A percentile compares a stretch with the other conserved stretches of the same genome.
phyloP scores from a whole-genome alignment of 352 stramenopile genomes.

The Pythium sp. region DNA sequence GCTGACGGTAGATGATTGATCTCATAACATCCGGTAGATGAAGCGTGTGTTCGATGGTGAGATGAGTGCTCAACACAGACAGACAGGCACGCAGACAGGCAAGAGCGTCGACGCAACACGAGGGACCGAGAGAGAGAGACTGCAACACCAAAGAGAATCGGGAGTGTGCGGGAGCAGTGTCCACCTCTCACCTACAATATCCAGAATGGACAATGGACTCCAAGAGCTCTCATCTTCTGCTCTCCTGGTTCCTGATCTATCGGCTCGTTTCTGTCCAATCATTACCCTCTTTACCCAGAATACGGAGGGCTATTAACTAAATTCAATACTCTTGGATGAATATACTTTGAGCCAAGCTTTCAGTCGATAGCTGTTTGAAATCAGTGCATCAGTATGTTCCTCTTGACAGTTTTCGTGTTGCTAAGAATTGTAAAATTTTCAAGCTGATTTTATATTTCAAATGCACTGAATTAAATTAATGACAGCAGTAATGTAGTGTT shows the following conservation, averaged over 20 bases:
- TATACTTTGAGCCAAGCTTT: too few relatives aligned
- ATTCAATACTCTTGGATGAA: background rate
- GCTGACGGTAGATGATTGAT: background rate
- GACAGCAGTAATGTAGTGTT: too few relatives aligned
- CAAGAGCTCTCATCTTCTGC: background rate
- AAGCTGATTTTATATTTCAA: too few relatives aligned
- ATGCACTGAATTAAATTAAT: too few relatives aligned
- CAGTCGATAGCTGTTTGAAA: too few relatives aligned
- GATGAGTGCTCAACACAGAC: background rate
- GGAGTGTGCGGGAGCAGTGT: background rate
- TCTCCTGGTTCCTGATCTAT: background rate
- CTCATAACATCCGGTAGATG: background rate
- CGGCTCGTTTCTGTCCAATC: background rate
- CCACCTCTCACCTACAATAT: background rate
- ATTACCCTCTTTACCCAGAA: background rate
- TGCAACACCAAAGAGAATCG: background rate
- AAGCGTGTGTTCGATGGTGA: background rate
- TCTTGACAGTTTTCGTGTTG: too few relatives aligned
- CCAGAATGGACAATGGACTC: background rate
- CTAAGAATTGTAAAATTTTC: too few relatives aligned
- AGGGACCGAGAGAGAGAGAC: background rate
- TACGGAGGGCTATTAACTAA: background rate
- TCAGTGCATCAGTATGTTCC: too few relatives aligned
- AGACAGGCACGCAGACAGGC: too few relatives aligned
- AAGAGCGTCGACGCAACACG: too few relatives aligned